Evolutionary conservation across 169 alveolate species (phyloP).

Genomic region (Theileria sp.): DNA sequence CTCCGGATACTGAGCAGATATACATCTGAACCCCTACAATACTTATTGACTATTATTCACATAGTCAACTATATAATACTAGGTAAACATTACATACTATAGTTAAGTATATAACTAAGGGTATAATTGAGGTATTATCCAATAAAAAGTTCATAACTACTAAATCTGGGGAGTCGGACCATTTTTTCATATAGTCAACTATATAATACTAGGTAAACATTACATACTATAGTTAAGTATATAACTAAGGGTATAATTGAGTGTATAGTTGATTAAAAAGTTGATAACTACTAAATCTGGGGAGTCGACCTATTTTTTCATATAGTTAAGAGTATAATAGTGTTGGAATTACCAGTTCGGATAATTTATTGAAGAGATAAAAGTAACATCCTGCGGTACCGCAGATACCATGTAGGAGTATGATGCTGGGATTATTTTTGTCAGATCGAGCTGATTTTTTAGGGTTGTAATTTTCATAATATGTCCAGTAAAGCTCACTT

Average conservation of each 20-base stretch:
- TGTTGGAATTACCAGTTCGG: slow-evolving; percentile 43
- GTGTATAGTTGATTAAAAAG: no score
- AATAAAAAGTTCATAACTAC: no score
- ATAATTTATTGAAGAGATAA: slow-evolving; percentile 60
- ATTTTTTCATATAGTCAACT: no score
- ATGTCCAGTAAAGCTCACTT: slow-evolving; percentile 76
- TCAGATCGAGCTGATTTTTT: slow-evolving; percentile 25
- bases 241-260: no score
- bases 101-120: background rate
- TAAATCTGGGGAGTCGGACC: no score
- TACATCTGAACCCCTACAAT: slow-evolving; percentile 68
- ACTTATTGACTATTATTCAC: background rate
- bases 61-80: no score
- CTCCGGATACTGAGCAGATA: slow-evolving; percentile 78
- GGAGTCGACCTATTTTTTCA: no score
- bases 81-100: no score
- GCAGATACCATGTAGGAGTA: slow-evolving; percentile 76
- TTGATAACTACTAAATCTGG: no score
- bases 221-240: background rate
- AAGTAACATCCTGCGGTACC: slow-evolving; percentile 82
- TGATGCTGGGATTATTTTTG: slow-evolving; percentile 34
- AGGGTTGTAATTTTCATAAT: slow-evolving; percentile 61
- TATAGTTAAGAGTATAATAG: slow-evolving; percentile 8
- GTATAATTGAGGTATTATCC: background rate
- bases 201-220: no score